Conservation (phyloP, 257 asterid genomes). For the Solanum chaucha region DNA sequence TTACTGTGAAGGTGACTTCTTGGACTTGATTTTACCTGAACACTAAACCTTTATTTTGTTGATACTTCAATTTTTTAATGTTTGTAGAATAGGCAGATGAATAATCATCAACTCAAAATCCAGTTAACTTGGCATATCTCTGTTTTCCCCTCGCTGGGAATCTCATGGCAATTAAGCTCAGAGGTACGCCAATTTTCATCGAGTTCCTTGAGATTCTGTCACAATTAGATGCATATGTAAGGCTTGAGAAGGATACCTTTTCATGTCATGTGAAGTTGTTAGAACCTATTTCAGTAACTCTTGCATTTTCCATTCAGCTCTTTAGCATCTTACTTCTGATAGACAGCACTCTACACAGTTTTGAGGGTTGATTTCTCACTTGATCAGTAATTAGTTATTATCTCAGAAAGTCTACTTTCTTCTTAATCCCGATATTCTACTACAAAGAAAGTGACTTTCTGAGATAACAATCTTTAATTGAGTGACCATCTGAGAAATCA, state of each 20-base stretch:
- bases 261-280: neutral
- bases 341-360: neutral
- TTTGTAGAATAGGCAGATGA: neutral
- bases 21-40: too few relatives aligned
- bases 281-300: neutral
- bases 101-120: neutral
- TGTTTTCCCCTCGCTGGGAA: neutral
- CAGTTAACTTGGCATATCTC: neutral
- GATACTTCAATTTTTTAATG: too few relatives aligned
- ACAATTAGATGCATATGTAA: neutral
- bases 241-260: neutral
- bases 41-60: too few relatives aligned
- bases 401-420: neutral
- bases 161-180: neutral
- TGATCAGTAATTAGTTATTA: neutral
- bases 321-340: neutral
- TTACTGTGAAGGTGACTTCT: too few relatives aligned
- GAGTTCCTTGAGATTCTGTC: neutral
- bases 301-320: neutral
- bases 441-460: neutral
- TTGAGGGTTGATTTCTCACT: neutral
- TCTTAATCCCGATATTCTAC: neutral
- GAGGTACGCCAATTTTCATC: neutral
- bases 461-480: too few relatives aligned
- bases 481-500: neutral